A percentile compares a stretch with the other conserved stretches of the same genome.
phyloP scores from a whole-genome alignment of 441 rosid genomes.

The Dalechampia spathulata region DNA sequence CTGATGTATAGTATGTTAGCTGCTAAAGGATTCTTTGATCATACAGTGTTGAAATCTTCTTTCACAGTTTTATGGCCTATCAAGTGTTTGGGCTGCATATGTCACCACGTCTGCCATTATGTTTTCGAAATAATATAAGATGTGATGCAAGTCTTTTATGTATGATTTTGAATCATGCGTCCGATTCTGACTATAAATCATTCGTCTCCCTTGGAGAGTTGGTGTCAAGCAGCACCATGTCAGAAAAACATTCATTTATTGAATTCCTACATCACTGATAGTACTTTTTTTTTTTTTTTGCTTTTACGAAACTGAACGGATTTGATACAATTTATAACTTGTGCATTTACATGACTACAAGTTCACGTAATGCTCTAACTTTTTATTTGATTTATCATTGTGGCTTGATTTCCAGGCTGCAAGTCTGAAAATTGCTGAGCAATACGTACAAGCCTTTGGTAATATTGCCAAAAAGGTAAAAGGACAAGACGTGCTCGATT shows the following conservation, averaged over 20 bases:
- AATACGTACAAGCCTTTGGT: constrained; percentile 71
- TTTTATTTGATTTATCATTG: not conserved
- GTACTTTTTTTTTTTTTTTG: too few relatives aligned
- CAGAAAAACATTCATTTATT: too few relatives aligned
- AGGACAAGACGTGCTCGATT: too few relatives aligned
- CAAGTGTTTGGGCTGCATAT: not conserved
- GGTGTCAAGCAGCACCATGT: too few relatives aligned
- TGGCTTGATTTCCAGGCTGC: constrained; percentile 65
- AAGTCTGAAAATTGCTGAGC: constrained; percentile 83
- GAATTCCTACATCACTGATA: too few relatives aligned
- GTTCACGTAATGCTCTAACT: not conserved
- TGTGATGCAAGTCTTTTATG: too few relatives aligned
- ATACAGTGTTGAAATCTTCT: not conserved
- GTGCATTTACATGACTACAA: not conserved
- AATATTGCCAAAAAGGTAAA: constrained; percentile 86
- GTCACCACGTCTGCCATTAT: not conserved
- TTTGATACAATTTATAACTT: not conserved
- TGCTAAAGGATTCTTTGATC: not conserved
- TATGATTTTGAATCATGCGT: too few relatives aligned
- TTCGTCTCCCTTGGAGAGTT: too few relatives aligned
- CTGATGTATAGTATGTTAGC: not conserved
- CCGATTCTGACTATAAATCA: too few relatives aligned
- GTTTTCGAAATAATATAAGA: too few relatives aligned
- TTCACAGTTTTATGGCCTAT: not conserved
- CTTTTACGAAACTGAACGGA: too few relatives aligned